A percentile compares a stretch with the other conserved stretches of the same genome.
Conservation (phyloP, 1,284 basidiomycete species). For the Wallemia hederae region DNA sequence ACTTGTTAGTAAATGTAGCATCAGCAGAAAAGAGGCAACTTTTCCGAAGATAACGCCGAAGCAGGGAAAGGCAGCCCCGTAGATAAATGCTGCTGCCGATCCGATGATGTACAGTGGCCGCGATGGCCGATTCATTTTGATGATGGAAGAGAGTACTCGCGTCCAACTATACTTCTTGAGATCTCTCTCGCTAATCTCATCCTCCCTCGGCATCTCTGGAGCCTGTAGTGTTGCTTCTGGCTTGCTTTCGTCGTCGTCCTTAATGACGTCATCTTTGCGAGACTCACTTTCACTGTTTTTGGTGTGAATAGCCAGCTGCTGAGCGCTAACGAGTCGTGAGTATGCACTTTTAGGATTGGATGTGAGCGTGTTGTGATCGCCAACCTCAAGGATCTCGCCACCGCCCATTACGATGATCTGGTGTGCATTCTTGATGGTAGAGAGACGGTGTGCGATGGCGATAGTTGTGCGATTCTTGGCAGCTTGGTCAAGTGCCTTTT, state of each 20-base stretch:
- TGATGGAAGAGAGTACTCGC: background rate
- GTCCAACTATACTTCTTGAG: background rate
- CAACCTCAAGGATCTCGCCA: conserved; percentile 37
- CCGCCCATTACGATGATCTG: conserved; percentile 52
- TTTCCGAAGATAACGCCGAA: background rate
- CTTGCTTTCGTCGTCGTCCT: no score
- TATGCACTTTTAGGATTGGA: background rate
- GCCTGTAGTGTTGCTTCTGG: no score
- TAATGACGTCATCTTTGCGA: no score
- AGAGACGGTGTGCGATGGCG: conserved; percentile 75
- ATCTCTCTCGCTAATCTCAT: no score
- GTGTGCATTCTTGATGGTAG: conserved; percentile 76
- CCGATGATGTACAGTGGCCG: background rate
- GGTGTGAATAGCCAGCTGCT: conserved; percentile 12
- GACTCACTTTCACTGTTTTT: background rate
- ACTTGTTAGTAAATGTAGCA: no score
- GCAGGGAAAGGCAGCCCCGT: background rate
- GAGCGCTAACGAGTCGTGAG: conserved; percentile 17
- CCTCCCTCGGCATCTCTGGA: no score
- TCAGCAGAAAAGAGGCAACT: no score
- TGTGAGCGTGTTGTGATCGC: conserved; percentile 10
- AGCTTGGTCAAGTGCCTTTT: conserved; percentile 40
- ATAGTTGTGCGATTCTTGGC: conserved; percentile 46
- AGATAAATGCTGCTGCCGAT: background rate
- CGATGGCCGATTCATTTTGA: background rate